A percentile compares a stretch with the other conserved stretches of the same genome.
phyloP scores from a whole-genome alignment of 208 protist species.

The Crithidia fasciculata region DNA sequence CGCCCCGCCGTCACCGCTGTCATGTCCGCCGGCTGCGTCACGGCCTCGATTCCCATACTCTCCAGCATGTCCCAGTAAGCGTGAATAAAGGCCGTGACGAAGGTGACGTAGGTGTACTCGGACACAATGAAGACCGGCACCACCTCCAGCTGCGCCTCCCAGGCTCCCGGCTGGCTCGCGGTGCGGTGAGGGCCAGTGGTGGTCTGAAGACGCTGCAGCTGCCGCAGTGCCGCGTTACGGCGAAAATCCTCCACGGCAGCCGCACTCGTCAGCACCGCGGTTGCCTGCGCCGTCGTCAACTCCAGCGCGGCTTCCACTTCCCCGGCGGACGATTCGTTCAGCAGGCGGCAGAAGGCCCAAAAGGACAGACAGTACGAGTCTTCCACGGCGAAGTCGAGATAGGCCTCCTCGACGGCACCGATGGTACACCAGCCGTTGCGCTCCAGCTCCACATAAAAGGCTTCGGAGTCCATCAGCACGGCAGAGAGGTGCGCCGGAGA shows the following conservation, averaged over 20 bases:
- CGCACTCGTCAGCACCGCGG: slow-evolving; percentile 44
- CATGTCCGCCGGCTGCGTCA: slow-evolving; percentile 20
- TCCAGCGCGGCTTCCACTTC: slow-evolving; percentile 56
- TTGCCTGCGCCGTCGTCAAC: slow-evolving; percentile 42
- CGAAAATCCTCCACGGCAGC: slow-evolving; percentile 47
- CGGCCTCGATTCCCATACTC: slow-evolving; percentile 46
- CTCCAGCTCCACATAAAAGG: slow-evolving; percentile 37
- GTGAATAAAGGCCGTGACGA: slow-evolving; percentile 53
- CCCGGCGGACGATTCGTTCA: slow-evolving; percentile 38
- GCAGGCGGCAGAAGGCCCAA: slow-evolving; percentile 65
- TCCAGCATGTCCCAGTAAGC: slow-evolving; percentile 65
- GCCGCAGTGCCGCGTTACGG: slow-evolving; percentile 24
- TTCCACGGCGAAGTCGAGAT: slow-evolving; percentile 52
- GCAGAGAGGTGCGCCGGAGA: slow-evolving; percentile 18
- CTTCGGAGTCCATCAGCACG: slow-evolving; percentile 34
- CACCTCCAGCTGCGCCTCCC: slow-evolving; percentile 28
- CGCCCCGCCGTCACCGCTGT: neutral
- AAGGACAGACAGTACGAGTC: slow-evolving; percentile 69
- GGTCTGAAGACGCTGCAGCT: slow-evolving; percentile 24
- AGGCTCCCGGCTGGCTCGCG: neutral
- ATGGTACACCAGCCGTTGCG: slow-evolving; percentile 41
- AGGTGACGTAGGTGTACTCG: slow-evolving; percentile 47
- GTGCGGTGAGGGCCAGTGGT: neutral
- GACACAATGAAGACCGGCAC: slow-evolving; percentile 54
- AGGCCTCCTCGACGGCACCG: slow-evolving; percentile 61